Evolutionary conservation across 306 rosid species (phyloP), one percentile per base, ranked within the genome.

Genomic region (Erythrophleum fordii): DNA sequence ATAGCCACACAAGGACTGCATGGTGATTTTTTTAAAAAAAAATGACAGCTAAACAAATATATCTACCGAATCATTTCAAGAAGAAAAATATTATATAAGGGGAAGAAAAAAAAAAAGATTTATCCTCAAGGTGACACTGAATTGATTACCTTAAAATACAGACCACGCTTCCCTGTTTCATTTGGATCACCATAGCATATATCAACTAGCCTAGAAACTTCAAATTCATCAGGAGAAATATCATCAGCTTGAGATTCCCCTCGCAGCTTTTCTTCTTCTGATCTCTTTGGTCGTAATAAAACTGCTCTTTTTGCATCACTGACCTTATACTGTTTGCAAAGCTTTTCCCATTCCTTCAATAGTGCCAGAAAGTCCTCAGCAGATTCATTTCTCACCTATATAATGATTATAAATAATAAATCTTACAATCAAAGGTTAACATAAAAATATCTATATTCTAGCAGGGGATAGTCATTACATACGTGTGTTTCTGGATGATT

Each of bases 371-470:
- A 95, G 68, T 95, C 91, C 80, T 90, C 95, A 9, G 97, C 97
- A 34, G 91, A 81, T 83, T 92, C 97, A 85, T 95, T 95, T 79
- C 95, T 93, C 85, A 95, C 95, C 99, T 95, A 85, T 59, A 79
- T 59, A 75, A 58, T 60, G 52, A 74, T 76, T 42, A 58, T 34
- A 76, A 44, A 61, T 37, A 62, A 73, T 17, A 86, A 73, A 72
- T 51, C 12, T 53, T 59, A 69, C 55, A 53, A 46, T 48, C 59
- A 69, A 69, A 56, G 28, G 25, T 72, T 78, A 59, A 26, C 35
- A 75, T 51, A 69, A 56, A 77, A 66, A n/a, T 25, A 65, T 26
- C 18, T 26, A 72, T 58, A 66, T 55, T 14, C 35, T 25, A 85
- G 59, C 64, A 65, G 64, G 52, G 44, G 80, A 85, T 67, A 72